phyloP scores from a whole-genome alignment of 176 grass and related monocot genomes.

The Triticum dicoccoides region DNA sequence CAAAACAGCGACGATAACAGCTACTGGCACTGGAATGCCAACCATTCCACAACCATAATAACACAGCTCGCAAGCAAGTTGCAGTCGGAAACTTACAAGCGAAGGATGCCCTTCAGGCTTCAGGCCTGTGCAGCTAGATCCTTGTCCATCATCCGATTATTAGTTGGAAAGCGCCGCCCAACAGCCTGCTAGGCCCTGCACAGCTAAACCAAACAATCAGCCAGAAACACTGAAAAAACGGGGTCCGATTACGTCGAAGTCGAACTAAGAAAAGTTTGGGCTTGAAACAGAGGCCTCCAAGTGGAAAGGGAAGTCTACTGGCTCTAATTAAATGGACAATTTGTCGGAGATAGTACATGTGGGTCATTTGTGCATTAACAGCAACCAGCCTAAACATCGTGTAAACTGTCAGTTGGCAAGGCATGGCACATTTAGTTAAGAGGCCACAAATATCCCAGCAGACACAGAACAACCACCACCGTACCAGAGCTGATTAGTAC shows the following conservation, averaged over 20 bases:
- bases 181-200: conserved; percentile 27
- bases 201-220: neutral
- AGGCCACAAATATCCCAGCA: conserved; percentile 10
- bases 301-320: neutral
- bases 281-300: neutral
- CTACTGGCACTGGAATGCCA: conserved; percentile 36
- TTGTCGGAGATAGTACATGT: neutral
- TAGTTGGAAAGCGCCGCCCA: conserved; percentile 41
- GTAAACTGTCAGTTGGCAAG: neutral
- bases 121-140: conserved; percentile 10
- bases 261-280: conserved; percentile 1
- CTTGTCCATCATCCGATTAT: conserved; percentile 10
- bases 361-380: conserved; percentile 3
- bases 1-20: conserved; percentile 31
- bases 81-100: conserved; percentile 35
- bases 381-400: neutral
- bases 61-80: conserved; percentile 26
- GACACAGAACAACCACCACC: neutral
- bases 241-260: conserved; percentile 3
- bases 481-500: neutral
- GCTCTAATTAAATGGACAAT: neutral
- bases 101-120: conserved; percentile 30
- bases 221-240: neutral
- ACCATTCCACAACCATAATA: conserved; percentile 3
- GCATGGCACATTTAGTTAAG: neutral